Percentiles rank a stretch among this genome's conserved stretches.
Conservation (phyloP, 305 asterid species). For the Solanum chacoense region DNA sequence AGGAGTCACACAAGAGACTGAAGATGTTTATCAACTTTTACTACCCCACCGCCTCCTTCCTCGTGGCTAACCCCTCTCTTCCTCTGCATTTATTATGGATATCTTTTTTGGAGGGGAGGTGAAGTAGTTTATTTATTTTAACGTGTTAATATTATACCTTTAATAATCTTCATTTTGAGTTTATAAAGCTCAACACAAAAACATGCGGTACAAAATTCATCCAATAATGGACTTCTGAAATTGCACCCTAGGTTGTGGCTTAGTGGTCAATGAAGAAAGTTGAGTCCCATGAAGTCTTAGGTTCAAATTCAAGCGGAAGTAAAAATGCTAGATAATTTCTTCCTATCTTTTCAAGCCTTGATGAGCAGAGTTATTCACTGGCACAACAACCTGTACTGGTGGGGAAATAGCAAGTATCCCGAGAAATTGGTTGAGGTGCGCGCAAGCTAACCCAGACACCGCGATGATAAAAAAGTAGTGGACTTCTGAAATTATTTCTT, state of each 20-base stretch:
- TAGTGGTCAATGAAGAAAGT: not conserved
- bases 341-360: not conserved
- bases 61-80: not conserved
- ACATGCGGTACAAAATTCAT: not conserved
- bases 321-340: not conserved
- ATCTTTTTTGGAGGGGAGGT: not conserved
- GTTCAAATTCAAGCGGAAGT: not conserved
- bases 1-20: not conserved
- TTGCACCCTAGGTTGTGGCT: not conserved
- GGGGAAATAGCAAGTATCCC: not conserved
- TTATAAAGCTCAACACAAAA: not conserved
- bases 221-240: not conserved
- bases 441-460: not conserved
- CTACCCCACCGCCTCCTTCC: not conserved
- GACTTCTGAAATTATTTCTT: not conserved
- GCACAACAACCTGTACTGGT: not conserved
- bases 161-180: not conserved
- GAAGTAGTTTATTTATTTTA: not conserved
- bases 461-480: not conserved
- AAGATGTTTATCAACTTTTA: not conserved
- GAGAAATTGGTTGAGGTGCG: not conserved
- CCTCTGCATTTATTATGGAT: not conserved
- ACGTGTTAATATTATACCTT: not conserved
- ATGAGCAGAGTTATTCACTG: not conserved
- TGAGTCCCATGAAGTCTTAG: not conserved